Evolutionary conservation across 306 rosid species (phyloP).

Genomic region (Benincasa hispida): DNA sequence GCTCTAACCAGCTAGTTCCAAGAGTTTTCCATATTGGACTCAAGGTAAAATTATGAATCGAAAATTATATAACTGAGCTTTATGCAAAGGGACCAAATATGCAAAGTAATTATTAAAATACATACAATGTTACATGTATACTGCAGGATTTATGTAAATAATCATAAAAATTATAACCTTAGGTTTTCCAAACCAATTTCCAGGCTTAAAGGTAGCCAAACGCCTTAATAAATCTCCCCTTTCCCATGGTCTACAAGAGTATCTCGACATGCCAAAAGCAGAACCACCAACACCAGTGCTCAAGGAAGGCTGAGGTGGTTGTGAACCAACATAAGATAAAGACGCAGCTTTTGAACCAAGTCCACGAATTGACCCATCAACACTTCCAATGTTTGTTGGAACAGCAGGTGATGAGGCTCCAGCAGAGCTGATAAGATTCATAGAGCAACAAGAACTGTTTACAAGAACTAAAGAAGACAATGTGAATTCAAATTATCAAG

Average conservation of each 20-base stretch:
- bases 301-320: constrained; percentile 70
- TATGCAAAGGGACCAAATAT: background rate
- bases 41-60: background rate
- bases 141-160: background rate
- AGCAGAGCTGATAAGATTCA: constrained; percentile 63
- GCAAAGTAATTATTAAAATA: background rate
- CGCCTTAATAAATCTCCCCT: constrained; percentile 96
- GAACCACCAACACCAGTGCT: constrained; percentile 86
- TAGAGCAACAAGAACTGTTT: constrained; percentile 13
- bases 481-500: background rate
- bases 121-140: background rate
- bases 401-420: constrained; percentile 93
- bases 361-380: constrained; percentile 77
- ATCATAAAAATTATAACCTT: constrained; percentile 50
- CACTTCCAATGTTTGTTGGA: constrained; percentile 83
- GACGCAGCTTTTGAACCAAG: constrained; percentile 92
- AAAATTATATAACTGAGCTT: background rate
- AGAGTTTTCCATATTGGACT: background rate
- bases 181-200: constrained; percentile 79
- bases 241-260: constrained; percentile 96
- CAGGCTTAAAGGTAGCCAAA: constrained; percentile 77
- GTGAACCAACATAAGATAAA: constrained; percentile 88
- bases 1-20: background rate
- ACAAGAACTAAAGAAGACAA: constrained; percentile 5
- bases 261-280: constrained; percentile 62